These are phyloP conservation scores for Spizellomyces sp. DNA, from an alignment of 192 early-diverging fungal genomes.

Conservation along the genomic window DNA sequence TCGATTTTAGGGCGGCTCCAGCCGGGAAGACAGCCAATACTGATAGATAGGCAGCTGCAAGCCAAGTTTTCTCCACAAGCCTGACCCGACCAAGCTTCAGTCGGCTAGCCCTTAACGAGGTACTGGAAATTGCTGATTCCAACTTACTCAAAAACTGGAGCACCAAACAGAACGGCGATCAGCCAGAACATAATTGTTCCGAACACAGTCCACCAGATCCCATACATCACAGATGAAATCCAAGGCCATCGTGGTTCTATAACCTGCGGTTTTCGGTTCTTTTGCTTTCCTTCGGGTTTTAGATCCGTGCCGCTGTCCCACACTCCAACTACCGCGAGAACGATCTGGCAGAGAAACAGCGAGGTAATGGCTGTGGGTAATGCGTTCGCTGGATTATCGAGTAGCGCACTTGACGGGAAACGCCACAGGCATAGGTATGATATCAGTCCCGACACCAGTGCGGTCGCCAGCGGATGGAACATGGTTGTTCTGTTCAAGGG, in stretches of 20 bases:
- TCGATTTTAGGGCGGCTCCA: not conserved
- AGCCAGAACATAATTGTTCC: constrained; percentile 5
- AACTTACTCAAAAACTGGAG: constrained; percentile 12
- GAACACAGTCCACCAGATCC: not conserved
- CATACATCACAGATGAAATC: not conserved
- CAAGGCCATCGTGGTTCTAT: not conserved
- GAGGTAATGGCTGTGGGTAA: not conserved
- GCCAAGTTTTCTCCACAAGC: constrained; percentile 10
- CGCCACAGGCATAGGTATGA: not conserved
- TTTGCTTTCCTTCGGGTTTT: not conserved
- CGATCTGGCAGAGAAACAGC: not conserved
- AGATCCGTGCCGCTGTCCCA: not conserved
- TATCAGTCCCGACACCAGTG: not conserved
- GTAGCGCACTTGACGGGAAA: not conserved
- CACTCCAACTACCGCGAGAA: not conserved
- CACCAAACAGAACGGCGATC: constrained; percentile 11
- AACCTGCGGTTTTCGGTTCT: not conserved
- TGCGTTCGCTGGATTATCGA: not conserved
- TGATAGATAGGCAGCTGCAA: constrained; percentile 1
- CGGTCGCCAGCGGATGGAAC: not conserved
- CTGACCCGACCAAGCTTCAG: not conserved
- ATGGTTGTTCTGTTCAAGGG: too few species aligned
- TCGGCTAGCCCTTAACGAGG: too few species aligned
- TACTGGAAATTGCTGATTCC: too few species aligned
- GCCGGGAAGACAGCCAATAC: constrained; percentile 10